A percentile compares a stretch with the other conserved stretches of the same genome.
Evolutionary conservation across 495 filamentous ascomycete genomes (phyloP).

Genomic region (Penicillium dipodomyicola): DNA sequence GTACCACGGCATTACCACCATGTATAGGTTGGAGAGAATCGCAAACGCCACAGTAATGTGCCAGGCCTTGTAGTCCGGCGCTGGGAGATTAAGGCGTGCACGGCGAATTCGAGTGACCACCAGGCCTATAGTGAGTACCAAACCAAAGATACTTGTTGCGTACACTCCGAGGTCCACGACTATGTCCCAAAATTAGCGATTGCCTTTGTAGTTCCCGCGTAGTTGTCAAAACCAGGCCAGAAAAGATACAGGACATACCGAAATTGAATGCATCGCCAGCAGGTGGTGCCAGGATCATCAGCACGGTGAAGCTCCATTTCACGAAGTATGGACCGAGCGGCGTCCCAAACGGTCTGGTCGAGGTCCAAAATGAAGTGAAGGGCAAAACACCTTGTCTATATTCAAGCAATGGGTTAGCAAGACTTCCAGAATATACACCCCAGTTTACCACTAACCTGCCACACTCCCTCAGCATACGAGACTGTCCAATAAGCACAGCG

Average conservation of each 20-base stretch:
- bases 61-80: slow-evolving; percentile 54
- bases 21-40: slow-evolving; percentile 53
- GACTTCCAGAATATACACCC: not conserved
- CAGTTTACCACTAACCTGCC: slow-evolving; percentile 36
- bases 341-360: slow-evolving; percentile 61
- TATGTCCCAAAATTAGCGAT: slow-evolving; percentile 15
- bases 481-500: slow-evolving; percentile 56
- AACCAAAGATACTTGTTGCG: slow-evolving; percentile 52
- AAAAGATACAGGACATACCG: slow-evolving; percentile 19
- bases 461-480: slow-evolving; percentile 59
- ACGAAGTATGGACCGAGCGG: slow-evolving; percentile 58
- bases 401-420: not conserved
- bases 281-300: slow-evolving; percentile 66
- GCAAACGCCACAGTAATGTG: slow-evolving; percentile 52
- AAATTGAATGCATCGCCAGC: slow-evolving; percentile 70
- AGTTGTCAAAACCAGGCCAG: not conserved
- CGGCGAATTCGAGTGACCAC: slow-evolving; percentile 52
- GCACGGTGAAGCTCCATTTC: slow-evolving; percentile 56
- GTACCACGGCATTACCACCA: slow-evolving; percentile 65
- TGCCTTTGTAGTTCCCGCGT: not conserved
- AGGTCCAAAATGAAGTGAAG: slow-evolving; percentile 61
- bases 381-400: slow-evolving; percentile 64
- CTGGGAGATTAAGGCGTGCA: slow-evolving; percentile 41
- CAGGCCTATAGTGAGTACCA: slow-evolving; percentile 53
- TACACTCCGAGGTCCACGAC: slow-evolving; percentile 56